phyloP scores from a whole-genome alignment of 129 eudicot species.

The Pittosporum tobira region DNA sequence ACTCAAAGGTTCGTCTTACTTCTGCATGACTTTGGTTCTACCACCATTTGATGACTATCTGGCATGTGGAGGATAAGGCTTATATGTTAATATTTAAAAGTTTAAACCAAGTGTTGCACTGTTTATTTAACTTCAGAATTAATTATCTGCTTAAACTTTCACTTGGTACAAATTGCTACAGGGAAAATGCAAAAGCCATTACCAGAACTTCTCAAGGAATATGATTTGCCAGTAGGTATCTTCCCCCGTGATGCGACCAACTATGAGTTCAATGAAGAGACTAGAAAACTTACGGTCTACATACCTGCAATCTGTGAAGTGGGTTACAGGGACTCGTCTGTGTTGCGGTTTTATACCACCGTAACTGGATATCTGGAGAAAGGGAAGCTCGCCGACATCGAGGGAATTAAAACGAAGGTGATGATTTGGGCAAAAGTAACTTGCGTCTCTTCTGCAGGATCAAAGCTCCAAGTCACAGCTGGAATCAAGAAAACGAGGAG shows the following conservation, averaged over 20 bases:
- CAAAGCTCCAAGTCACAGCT: constrained; percentile 36
- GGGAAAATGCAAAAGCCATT: constrained; percentile 39
- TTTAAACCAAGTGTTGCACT: too few relatives aligned
- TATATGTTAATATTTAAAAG: too few relatives aligned
- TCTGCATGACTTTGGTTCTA: background rate
- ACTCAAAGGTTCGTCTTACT: constrained; percentile 53
- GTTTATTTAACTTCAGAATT: too few relatives aligned
- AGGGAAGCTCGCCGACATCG: constrained; percentile 39
- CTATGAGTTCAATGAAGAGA: constrained; percentile 32
- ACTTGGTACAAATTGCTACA: background rate
- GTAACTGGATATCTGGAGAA: constrained; percentile 42
- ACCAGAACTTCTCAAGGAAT: constrained; percentile 37
- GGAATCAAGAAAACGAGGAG: constrained; percentile 37
- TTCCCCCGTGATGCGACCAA: constrained; percentile 40
- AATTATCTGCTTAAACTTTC: too few relatives aligned
- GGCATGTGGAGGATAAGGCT: background rate
- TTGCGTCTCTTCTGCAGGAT: constrained; percentile 24
- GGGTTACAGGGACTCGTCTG: constrained; percentile 41
- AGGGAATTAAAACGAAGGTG: constrained; percentile 44
- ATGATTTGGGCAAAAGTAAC: constrained; percentile 49
- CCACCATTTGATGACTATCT: background rate
- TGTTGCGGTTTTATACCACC: constrained; percentile 28
- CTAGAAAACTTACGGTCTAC: constrained; percentile 31
- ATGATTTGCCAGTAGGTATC: constrained; percentile 30
- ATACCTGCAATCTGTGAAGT: constrained; percentile 35